Evolutionary conservation across 495 filamentous ascomycete species (phyloP).

Genomic region (Xylaria intraflava): DNA sequence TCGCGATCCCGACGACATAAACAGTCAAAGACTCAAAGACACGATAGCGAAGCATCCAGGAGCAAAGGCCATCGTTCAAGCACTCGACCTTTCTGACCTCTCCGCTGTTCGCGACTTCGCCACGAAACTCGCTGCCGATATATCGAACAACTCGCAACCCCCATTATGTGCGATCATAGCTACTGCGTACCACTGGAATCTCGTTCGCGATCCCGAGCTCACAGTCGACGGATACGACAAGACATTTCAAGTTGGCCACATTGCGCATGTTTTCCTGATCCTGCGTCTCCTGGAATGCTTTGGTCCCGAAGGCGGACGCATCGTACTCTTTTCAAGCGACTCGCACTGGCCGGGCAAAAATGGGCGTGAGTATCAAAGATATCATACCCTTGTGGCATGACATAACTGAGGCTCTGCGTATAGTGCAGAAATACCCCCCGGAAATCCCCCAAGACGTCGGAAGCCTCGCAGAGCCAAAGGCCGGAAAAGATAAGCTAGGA

Average conservation of each 20-base stretch:
- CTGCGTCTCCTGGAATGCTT: constrained; percentile 36
- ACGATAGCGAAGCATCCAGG: constrained; percentile 21
- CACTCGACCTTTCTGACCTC: constrained; percentile 36
- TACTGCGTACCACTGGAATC: constrained; percentile 41
- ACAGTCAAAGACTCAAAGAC: constrained; percentile 31
- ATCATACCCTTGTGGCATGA: too few species aligned
- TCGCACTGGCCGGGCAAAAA: constrained; percentile 34
- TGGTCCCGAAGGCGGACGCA: constrained; percentile 29
- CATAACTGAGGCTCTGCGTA: too few species aligned
- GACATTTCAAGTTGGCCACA: constrained; percentile 36
- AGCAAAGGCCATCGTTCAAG: constrained; percentile 23
- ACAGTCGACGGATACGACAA: constrained; percentile 38
- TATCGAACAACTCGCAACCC: constrained; percentile 28
- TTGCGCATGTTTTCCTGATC: constrained; percentile 37
- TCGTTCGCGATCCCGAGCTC: constrained; percentile 28
- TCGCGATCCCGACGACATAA: constrained; percentile 30
- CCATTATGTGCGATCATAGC: constrained; percentile 36
- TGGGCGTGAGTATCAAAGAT: too few species aligned
- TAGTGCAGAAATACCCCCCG: neutral
- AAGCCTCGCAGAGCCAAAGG: neutral
- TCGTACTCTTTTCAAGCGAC: constrained; percentile 34
- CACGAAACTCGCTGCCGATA: constrained; percentile 9
- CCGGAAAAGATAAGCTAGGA: neutral
- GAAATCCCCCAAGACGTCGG: neutral
- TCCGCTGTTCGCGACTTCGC: constrained; percentile 32